Evolutionary conservation across 176 grass and related monocot genomes (phyloP).

Genomic region (Microstegium vimineum): DNA sequence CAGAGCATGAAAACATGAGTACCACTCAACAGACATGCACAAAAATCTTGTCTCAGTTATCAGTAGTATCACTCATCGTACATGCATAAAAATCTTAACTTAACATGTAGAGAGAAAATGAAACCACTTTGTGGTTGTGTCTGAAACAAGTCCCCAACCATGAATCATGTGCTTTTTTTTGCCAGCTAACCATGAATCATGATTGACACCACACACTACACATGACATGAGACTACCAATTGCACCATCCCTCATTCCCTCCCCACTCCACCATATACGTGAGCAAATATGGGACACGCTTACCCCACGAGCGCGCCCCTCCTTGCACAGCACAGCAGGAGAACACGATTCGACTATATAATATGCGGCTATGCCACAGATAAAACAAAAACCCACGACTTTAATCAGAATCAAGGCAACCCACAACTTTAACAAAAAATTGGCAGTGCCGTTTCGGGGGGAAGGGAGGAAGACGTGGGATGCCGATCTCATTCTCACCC

Average conservation of each 20-base stretch:
- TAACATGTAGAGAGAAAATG: neutral
- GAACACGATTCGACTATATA: neutral
- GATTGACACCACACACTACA: neutral
- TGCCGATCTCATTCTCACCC: slow-evolving; percentile 9
- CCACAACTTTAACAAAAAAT: neutral
- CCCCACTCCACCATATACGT: neutral
- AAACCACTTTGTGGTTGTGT: neutral
- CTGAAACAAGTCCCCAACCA: neutral
- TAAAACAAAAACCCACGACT: neutral
- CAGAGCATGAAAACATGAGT: neutral
- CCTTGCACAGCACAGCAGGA: neutral
- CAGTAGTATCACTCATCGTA: neutral
- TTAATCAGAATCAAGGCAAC: no score
- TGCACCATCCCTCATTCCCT: neutral
- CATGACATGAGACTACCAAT: neutral
- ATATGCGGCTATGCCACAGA: neutral
- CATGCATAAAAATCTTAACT: neutral
- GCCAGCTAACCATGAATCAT: no score
- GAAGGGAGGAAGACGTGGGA: neutral
- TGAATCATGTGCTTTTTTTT: no score
- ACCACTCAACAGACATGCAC: neutral
- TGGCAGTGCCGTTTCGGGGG: neutral
- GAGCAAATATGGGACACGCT: neutral
- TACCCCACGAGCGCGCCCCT: neutral
- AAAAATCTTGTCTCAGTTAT: neutral